phyloP scores from a whole-genome alignment of 75 land plant genomes.

The Picea sitchensis region DNA sequence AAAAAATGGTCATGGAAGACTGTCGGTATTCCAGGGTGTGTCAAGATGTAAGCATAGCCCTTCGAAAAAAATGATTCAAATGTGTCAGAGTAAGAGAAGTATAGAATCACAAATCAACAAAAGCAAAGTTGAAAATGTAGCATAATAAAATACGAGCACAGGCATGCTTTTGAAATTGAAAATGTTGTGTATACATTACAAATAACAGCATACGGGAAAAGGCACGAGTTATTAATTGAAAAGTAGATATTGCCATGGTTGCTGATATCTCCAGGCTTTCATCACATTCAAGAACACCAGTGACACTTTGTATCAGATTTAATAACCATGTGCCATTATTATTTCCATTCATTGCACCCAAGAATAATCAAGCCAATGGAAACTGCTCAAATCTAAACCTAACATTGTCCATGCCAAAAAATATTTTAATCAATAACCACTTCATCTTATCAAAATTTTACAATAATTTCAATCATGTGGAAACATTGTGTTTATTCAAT shows the following conservation, averaged over 20 bases:
- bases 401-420: too few species aligned
- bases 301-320: too few species aligned
- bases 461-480: too few species aligned
- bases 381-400: too few species aligned
- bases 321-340: too few species aligned
- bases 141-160: background rate
- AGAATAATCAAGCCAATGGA: too few species aligned
- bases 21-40: constrained; percentile 88
- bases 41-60: constrained; percentile 92
- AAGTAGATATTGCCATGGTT: background rate
- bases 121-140: background rate
- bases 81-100: background rate
- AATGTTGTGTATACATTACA: background rate
- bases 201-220: background rate
- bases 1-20: constrained; percentile 91
- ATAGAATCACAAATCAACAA: background rate
- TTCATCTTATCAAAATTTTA: too few species aligned
- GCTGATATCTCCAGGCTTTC: background rate
- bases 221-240: background rate
- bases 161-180: background rate
- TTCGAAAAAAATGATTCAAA: constrained; percentile 20
- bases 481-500: too few species aligned
- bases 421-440: too few species aligned
- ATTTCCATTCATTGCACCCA: too few species aligned
- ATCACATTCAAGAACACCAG: background rate